Base-by-base conservation (phyloP, 768 basidiomycete genomes). In the Piloderma croceum region DNA sequence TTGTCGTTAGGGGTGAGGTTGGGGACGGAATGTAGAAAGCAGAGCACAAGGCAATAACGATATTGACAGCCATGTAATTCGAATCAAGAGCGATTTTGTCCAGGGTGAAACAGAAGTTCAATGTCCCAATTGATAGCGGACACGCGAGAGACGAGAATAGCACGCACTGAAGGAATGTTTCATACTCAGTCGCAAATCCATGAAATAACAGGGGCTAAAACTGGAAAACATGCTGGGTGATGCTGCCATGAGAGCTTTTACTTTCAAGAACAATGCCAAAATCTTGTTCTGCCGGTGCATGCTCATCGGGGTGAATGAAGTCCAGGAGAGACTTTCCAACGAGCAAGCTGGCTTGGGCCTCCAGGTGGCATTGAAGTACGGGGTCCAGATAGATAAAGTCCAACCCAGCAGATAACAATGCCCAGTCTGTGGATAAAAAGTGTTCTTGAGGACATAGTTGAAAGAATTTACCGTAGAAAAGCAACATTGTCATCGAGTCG, bases 371-470 rank as follows among this genome's bases (percentile, higher is more conserved):
- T 11, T 77, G 69, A 46, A 90, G 71, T 41, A 87, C 80, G 44
- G 89, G 89, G 65, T 90, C 89, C 47, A 89, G 72, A 62, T 87
- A 90, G 45, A 90, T 76, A 63, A 89, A 89, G 37, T 74, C 65
- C 36, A 91, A 74, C 58, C 83, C 75, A 34, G 81, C 59, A n/a
- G 81, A 79, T 52, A 91, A 71, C 47, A 91, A 66, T 20, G 85
- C 66, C 89, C 89, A 91, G 67, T 90, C 86, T 89, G 60, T 19
- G n/a, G n/a, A n/a, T n/a, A n/a, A n/a, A n/a, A n/a, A n/a, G n/a
- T n/a, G n/a, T n/a, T n/a, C n/a, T n/a, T n/a, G n/a, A n/a, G n/a
- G n/a, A n/a, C n/a, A n/a, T n/a, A n/a, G n/a, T n/a, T n/a, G n/a
- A n/a, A n/a, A n/a, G n/a, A n/a, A n/a, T n/a, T n/a, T n/a, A n/a